Conservation (phyloP, 2,329 filamentous ascomycete species). For the Scleromitrula shiraiana region DNA sequence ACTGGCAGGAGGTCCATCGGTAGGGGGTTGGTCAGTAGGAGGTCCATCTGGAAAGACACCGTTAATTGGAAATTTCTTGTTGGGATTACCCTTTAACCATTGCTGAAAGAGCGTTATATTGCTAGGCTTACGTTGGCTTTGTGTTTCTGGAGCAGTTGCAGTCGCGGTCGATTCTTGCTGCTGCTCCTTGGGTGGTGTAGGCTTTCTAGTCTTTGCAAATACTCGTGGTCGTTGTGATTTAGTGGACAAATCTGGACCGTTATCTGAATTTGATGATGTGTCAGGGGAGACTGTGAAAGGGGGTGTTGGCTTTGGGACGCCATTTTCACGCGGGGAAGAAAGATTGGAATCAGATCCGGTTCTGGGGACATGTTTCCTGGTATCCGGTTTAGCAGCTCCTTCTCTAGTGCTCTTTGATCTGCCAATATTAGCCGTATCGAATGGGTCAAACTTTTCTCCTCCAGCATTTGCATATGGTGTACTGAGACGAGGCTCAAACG, state of each 20-base stretch:
- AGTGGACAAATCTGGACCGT: slow-evolving; percentile 6
- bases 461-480: slow-evolving; percentile 48
- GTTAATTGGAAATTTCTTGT: slow-evolving; percentile 17
- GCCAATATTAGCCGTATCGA: slow-evolving; percentile 34
- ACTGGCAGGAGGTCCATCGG: slow-evolving; percentile 21
- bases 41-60: slow-evolving; percentile 20
- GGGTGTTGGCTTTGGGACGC: slow-evolving; percentile 10
- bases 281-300: slow-evolving; percentile 5
- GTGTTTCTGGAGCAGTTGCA: background rate
- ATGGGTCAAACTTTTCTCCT: slow-evolving; percentile 52
- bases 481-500: slow-evolving; percentile 44
- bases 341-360: slow-evolving; percentile 25
- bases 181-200: slow-evolving; percentile 2
- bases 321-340: slow-evolving; percentile 15
- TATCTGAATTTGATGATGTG: slow-evolving; percentile 9
- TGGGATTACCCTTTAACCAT: slow-evolving; percentile 16
- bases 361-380: slow-evolving; percentile 16
- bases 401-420: slow-evolving; percentile 28
- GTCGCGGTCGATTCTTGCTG: background rate
- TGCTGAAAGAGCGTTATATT: slow-evolving; percentile 11
- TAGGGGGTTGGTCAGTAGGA: slow-evolving; percentile 15
- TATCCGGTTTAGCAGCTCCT: slow-evolving; percentile 1
- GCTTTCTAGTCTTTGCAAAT: slow-evolving; percentile 11
- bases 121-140: slow-evolving; percentile 20
- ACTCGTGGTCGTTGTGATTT: slow-evolving; percentile 1